phyloP scores from a whole-genome alignment of 495 filamentous ascomycete genomes.

The Podospora sp. region DNA sequence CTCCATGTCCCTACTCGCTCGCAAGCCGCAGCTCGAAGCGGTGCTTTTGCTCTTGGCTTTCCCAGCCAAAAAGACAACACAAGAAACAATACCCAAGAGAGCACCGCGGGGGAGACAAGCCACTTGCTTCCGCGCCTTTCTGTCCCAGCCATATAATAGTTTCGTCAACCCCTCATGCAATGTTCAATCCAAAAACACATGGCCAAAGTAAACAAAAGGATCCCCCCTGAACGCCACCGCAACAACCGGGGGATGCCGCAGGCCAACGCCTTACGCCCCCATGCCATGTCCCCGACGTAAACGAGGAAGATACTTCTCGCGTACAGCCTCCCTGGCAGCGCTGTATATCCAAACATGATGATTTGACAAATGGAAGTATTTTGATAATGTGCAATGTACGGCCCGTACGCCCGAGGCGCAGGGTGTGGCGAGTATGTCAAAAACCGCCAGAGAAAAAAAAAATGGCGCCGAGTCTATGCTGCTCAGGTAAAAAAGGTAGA shows the following conservation, averaged over 20 bases:
- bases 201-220: not conserved
- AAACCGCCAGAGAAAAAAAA: slow-evolving; percentile 1
- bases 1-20: not conserved
- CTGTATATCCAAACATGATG: slow-evolving; percentile 7
- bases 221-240: slow-evolving; percentile 1
- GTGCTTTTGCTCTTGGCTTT: not conserved
- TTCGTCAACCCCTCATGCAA: slow-evolving; percentile 14
- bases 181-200: slow-evolving; percentile 8
- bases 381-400: slow-evolving; percentile 3
- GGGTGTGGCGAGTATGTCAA: not conserved
- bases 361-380: slow-evolving; percentile 11
- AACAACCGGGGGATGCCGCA: not conserved
- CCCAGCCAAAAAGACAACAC: not conserved
- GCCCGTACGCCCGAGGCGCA: not conserved
- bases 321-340: not conserved
- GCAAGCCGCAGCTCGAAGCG: not conserved
- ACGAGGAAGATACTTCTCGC: not conserved
- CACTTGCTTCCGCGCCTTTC: too few species aligned
- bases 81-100: too few species aligned
- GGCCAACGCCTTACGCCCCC: not conserved
- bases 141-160: slow-evolving; percentile 1
- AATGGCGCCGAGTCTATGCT: slow-evolving; percentile 17
- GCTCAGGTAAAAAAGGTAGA: not conserved
- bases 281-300: not conserved
- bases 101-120: too few species aligned